A percentile compares a stretch with the other conserved stretches of the same genome.
Evolutionary conservation across 352 stramenopile species (phyloP).

Genomic region (Phytopythium cucurbitacearum): DNA sequence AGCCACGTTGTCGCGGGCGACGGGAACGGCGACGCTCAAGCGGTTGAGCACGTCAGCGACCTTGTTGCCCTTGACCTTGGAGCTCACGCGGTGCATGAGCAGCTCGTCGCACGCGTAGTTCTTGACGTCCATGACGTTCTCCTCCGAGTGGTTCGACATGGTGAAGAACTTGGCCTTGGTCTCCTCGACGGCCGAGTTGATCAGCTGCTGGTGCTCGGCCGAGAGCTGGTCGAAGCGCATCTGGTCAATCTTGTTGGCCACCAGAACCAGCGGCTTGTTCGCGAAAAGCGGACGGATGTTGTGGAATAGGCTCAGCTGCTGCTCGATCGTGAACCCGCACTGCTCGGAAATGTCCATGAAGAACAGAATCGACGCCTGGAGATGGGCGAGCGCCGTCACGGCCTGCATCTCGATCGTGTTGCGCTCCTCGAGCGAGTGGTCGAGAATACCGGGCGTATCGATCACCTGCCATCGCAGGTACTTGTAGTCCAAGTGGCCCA

Average conservation of each 20-base stretch:
- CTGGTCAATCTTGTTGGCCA: conserved; percentile 99
- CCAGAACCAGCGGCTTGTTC: conserved; percentile 98
- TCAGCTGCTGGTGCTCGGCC: conserved; percentile 71
- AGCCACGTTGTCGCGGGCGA: conserved; percentile 89
- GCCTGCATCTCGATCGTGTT: conserved; percentile 99
- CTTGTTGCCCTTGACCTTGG: conserved; percentile 95
- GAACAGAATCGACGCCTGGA: conserved; percentile 99
- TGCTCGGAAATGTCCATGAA: conserved; percentile 99
- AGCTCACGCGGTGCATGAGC: conserved; percentile 92
- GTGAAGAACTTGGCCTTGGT: conserved; percentile 93
- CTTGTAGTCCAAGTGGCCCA: conserved; percentile 99
- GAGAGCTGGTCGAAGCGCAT: conserved; percentile 91
- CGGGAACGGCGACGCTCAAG: conserved; percentile 94
- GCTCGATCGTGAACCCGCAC: conserved; percentile 98
- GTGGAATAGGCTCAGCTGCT: conserved; percentile 96
- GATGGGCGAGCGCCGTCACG: conserved; percentile 98
- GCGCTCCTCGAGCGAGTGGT: conserved; percentile 98
- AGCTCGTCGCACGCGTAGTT: conserved; percentile 96
- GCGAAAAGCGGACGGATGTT: conserved; percentile 99
- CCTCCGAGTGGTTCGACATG: conserved; percentile 98
- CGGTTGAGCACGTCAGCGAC: conserved; percentile 95
- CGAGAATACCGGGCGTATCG: conserved; percentile 99
- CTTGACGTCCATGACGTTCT: conserved; percentile 95
- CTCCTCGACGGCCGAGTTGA: conserved; percentile 64
- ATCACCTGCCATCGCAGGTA: conserved; percentile 99